Base-by-base conservation (phyloP, 192 early-diverging fungal species). In the Geranomyces michiganensis region DNA sequence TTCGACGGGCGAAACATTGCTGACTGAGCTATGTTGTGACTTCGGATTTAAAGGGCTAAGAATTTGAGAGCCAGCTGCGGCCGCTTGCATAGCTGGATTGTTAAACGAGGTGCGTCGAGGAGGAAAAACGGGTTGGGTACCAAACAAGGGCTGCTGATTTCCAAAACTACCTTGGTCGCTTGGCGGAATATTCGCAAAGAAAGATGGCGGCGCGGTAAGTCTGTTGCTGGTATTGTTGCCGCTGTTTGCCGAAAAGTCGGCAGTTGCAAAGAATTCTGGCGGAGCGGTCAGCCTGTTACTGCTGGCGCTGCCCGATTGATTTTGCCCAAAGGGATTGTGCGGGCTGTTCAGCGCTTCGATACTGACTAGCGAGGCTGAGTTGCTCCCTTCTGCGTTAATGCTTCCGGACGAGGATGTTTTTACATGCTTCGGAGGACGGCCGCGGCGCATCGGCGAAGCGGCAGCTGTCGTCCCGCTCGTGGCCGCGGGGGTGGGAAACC, bases 401-500 rank as follows among this genome's bases (percentile, higher is more conserved):
- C 32, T 68, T 44, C 45, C 62, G n/a, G 24, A 43, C 15, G 71
- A 73, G 19, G 64, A 53, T 26, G 71, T 49, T 75, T 70, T 75
- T 14, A 21, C 44, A 17, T 53, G 59, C 44, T 78, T 62, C 44
- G 79, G 86, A 12, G 94, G 94, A 7, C 96, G 84, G 36, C 96
- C 96, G 43, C 96, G 87, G 2, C 96, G 87, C 96, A 97, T 97
- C 0, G 94, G 93, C 36, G 84, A 82, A 24, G 24, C 51, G 4
- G 51, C 24, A 53, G 51, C n/a, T 14, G n/a, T n/a, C 36, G 36
- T 41, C 36, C 36, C 36, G 36, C 36, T 41, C 36, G 36, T 10
- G 36, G 5, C 36, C 5, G 5, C 10, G 36, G 10, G 36, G 5
- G 36, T 41, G 5, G 3, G 36, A 10, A 41, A 41, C 5, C 36